Evolutionary conservation across 2,329 filamentous ascomycete species (phyloP).

Genomic region (Colletotrichum sp.): DNA sequence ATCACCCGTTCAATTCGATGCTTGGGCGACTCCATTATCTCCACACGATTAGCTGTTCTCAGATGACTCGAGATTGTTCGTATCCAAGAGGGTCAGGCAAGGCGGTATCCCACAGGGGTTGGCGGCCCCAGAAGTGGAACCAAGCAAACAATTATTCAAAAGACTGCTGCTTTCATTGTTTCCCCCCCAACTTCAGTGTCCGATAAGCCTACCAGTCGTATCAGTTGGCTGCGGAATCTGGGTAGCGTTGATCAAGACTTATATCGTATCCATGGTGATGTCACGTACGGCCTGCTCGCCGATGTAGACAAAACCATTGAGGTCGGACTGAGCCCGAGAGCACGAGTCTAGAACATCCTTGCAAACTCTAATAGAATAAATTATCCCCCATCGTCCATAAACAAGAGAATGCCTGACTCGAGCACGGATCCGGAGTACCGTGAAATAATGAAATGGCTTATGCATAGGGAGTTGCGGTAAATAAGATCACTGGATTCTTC

Average conservation of each 20-base stretch:
- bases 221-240: neutral
- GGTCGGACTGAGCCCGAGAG: neutral
- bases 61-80: neutral
- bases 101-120: neutral
- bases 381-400: neutral
- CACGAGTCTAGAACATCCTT: neutral
- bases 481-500: neutral
- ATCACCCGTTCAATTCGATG: neutral
- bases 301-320: neutral
- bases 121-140: neutral
- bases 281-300: neutral
- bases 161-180: rapidly evolving
- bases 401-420: neutral
- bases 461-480: neutral
- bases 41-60: neutral
- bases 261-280: neutral
- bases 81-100: neutral
- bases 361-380: neutral
- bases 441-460: neutral
- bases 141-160: neutral
- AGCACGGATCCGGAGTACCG: neutral
- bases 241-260: neutral
- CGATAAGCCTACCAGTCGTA: rapidly evolving
- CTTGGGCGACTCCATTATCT: neutral
- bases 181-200: rapidly evolving